Evolutionary conservation across 208 protist genomes (phyloP).

Genomic region (Histomonas meleagridis): DNA sequence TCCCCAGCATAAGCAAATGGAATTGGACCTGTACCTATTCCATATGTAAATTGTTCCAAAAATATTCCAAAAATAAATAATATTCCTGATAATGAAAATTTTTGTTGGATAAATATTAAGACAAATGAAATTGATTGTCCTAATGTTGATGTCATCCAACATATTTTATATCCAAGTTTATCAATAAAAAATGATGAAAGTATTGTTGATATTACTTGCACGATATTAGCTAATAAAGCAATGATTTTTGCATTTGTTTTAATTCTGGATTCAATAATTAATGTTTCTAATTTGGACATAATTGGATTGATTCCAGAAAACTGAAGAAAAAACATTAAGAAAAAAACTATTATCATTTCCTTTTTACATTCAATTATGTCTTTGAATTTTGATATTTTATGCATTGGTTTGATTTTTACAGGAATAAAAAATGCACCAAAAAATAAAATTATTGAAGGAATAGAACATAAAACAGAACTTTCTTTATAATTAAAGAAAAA

Average conservation of each 20-base stretch:
- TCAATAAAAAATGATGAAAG: background rate
- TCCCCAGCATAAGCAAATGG: background rate
- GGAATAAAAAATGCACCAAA: background rate
- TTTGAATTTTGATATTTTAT: background rate
- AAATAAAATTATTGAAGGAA: background rate
- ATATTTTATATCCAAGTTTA: background rate
- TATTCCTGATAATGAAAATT: background rate
- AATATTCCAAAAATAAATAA: background rate
- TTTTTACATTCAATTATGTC: background rate
- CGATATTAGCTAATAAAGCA: background rate
- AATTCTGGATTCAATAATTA: background rate
- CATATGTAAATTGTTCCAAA: background rate
- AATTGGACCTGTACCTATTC: constrained; percentile 11
- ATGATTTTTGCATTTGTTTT: background rate
- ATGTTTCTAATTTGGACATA: background rate
- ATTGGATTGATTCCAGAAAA: background rate
- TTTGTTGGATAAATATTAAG: background rate
- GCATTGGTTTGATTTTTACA: background rate
- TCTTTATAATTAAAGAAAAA: background rate
- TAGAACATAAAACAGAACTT: background rate
- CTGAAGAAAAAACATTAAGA: constrained; percentile 10
- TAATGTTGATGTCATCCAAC: background rate
- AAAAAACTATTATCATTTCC: background rate
- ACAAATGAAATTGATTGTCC: background rate
- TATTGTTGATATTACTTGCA: background rate